Evolutionary conservation across 129 eudicot species (phyloP), one percentile per base, ranked within the genome.

Genomic region (Centaurea solstitialis): DNA sequence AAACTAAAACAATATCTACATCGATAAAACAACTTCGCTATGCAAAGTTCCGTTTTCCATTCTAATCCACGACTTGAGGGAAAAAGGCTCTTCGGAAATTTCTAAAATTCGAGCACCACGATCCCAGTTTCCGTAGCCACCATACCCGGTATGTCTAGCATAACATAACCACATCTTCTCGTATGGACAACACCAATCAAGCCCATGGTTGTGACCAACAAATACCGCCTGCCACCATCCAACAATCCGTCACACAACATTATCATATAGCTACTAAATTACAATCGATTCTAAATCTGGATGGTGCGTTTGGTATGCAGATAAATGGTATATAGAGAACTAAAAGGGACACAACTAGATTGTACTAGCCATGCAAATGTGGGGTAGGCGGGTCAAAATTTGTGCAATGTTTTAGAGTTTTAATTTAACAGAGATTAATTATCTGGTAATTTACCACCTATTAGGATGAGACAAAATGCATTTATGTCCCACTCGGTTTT

Each of bases 141-240:
- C 99, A 76, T 96, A 93, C 22, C 99, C 99, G 0, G 93, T 89
- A 85, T 96, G 99, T 30, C 99, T 83, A 47, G 97, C 97, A 81
- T 81, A 96, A 82, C 99, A 96, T 75, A 96, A 78, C 99, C 99
- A 96, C 72, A 96, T 81, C 76, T 89, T 86, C 84, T 91, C 84
- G 47, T 89, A 76, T 9, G 98, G 99, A 79, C 97, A 96, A 57
- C 99, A 96, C 99, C 98, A 96, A 81, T 96, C 97, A 45, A 96
- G 85, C 68, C 99, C 99, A 78, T 96, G 98, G 91, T 96, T 96
- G 80, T 96, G 99, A 45, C 99, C 99, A 45, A 93, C 99, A 76
- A 96, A 93, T 68, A 96, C 87, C 2, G 98, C 99, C 99, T 96
- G 83, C 81, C 79, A 61, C 76, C 77, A 76, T 17, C 33, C 64